phyloP scores from a whole-genome alignment of 208 protist species.

The Wallacemonas sp. region DNA sequence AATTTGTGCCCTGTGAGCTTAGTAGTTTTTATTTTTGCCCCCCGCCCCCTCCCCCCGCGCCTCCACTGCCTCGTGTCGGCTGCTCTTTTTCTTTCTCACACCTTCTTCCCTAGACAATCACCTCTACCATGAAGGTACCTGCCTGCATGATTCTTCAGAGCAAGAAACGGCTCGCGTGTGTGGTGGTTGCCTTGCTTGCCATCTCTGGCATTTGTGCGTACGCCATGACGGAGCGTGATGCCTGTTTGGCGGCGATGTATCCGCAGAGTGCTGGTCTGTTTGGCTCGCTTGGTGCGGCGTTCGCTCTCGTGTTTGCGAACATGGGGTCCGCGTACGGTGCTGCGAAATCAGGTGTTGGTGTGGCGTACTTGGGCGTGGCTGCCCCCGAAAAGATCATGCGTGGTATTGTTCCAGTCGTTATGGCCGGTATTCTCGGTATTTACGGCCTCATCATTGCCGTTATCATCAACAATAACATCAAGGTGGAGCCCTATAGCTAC shows the following conservation, averaged over 20 bases:
- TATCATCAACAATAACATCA: conserved; percentile 96
- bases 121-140: background rate
- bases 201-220: conserved; percentile 13
- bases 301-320: conserved; percentile 90
- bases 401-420: conserved; percentile 92
- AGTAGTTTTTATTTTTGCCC: too few relatives aligned
- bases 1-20: too few relatives aligned
- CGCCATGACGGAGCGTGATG: conserved; percentile 17
- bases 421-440: conserved; percentile 98
- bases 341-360: conserved; percentile 97
- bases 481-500: conserved; percentile 71
- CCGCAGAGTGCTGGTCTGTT: conserved; percentile 82
- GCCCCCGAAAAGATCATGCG: conserved; percentile 96
- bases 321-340: conserved; percentile 99
- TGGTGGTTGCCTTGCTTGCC: conserved; percentile 6
- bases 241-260: conserved; percentile 76
- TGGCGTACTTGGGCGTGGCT: conserved; percentile 97
- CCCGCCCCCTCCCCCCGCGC: conserved; percentile 4
- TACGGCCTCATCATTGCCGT: conserved; percentile 99
- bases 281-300: conserved; percentile 69
- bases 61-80: conserved; percentile 6
- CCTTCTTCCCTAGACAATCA: background rate
- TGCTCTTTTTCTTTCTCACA: conserved; percentile 3
- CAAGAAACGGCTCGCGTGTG: conserved; percentile 16
- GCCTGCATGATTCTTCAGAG: conserved; percentile 7